Evolutionary conservation across 768 basidiomycete genomes (phyloP), one percentile per base, ranked within the genome.

Genomic region (Podaxis carcinomalis): DNA sequence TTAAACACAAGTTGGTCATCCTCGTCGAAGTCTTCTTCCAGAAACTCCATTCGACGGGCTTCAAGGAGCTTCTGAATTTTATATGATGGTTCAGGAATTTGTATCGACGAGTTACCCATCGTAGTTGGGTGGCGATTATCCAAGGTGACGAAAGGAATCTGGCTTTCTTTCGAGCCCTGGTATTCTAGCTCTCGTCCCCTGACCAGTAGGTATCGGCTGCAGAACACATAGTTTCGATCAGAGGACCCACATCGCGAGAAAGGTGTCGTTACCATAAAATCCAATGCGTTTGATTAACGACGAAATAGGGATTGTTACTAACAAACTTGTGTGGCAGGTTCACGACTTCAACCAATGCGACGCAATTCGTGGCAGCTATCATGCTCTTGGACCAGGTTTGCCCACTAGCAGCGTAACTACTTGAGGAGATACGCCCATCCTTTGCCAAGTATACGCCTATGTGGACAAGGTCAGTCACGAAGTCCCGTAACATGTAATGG

Each of bases 401-500:
- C n/a, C 73, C 58, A 27, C 65, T 67, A 1, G 37, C 37, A 0
- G 82, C 77, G 65, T 85, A 87, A 14, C 49, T 25, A 0, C 73
- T 67, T 71, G 82, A 78, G 0, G 86, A 87, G 1, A 79, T 66
- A 0, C 47, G 59, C 3, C 78, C 85, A 35, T 89, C 85, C 65
- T 82, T 85, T 3, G 85, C 83, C 52, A 88, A 82, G 66, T 90
- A 90, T 0, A 90, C 86, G 3, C 88, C 86, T 87, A 54, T 9
- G 28, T 36, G 28, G 46, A 13, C 37, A 14, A n/a, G 57, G 39
- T 49, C n/a, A 63, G 62, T 36, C 65, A n/a, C 19, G 32, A 32
- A 11, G 14, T 19, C 27, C 52, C 27, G 16, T 19, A n/a, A 28
- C 11, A 11, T 25, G 36, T 25, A 59, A 14, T 49, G 36, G 51